Percentiles rank a stretch among this genome's conserved stretches.
Conservation (phyloP, 202 grass and related monocot species). For the Dendrocalamus latiflorus region DNA sequence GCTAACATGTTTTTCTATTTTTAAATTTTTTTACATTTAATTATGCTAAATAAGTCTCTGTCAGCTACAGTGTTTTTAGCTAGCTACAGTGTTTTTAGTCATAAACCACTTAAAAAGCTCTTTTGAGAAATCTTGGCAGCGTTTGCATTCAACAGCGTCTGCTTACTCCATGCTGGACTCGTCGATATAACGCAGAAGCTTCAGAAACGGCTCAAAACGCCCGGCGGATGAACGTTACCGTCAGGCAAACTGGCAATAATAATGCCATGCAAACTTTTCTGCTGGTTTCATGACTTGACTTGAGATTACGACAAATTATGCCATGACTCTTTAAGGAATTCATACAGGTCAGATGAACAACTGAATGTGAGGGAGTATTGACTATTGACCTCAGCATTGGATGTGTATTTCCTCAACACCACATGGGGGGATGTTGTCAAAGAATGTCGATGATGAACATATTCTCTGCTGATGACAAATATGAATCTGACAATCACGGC, state of each 20-base stretch:
- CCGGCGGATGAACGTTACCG: neutral
- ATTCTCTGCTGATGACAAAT: neutral
- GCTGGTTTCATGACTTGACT: neutral
- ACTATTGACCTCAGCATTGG: neutral
- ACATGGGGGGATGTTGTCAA: neutral
- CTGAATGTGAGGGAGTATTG: neutral
- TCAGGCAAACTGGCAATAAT: neutral
- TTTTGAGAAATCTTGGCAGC: neutral
- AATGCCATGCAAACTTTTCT: neutral
- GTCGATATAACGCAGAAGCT: neutral
- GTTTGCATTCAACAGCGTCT: neutral
- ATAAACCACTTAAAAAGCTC: too few species aligned
- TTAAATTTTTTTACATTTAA: too few species aligned
- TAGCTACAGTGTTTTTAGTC: too few species aligned
- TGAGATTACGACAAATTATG: neutral
- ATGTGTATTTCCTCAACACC: neutral
- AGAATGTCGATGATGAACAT: neutral
- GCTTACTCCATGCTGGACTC: neutral
- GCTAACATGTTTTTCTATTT: too few species aligned
- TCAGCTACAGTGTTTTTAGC: too few species aligned
- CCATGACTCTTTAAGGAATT: neutral
- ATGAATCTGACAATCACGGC: neutral
- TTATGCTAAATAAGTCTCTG: too few species aligned
- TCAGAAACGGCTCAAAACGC: neutral
- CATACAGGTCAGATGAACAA: neutral